A percentile compares a stretch with the other conserved stretches of the same genome.
Conservation (phyloP, 169 alveolate genomes). For the Plasmodium gonderi region DNA sequence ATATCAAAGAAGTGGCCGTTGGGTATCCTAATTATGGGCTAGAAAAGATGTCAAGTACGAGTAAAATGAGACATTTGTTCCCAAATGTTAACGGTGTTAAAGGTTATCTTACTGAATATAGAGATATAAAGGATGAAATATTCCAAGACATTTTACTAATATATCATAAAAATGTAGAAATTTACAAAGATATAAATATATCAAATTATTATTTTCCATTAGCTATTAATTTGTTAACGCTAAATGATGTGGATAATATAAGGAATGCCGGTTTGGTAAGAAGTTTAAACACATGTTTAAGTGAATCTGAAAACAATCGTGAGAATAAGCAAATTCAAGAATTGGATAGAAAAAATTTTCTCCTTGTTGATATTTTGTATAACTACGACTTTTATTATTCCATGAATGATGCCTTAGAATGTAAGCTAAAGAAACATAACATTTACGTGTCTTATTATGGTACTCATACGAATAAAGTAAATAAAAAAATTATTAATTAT, state of each 20-base stretch:
- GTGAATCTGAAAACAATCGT: not conserved
- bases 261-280: not conserved
- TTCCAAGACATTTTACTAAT: conserved; percentile 33
- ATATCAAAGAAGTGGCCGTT: not conserved
- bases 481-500: conserved; percentile 49
- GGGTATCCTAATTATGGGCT: not conserved
- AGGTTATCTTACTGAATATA: not conserved
- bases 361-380: conserved; percentile 53
- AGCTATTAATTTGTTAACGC: conserved; percentile 63
- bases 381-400: conserved; percentile 53
- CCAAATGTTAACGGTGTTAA: not conserved
- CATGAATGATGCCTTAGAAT: not conserved
- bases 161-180: conserved; percentile 18
- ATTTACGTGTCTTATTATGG: conserved; percentile 39
- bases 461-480: conserved; percentile 37
- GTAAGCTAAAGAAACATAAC: conserved; percentile 13
- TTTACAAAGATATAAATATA: conserved; percentile 44
- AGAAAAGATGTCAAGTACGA: not conserved
- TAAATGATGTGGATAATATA: not conserved
- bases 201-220: conserved; percentile 54
- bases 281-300: not conserved
- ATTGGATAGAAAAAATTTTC: conserved; percentile 30
- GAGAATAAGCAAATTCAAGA: not conserved
- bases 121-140: conserved; percentile 41
- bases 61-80: not conserved